A percentile compares a stretch with the other conserved stretches of the same genome.
Evolutionary conservation across 2,329 filamentous ascomycete genomes (phyloP).

Genomic region (Aotearoamyces nothofagi): DNA sequence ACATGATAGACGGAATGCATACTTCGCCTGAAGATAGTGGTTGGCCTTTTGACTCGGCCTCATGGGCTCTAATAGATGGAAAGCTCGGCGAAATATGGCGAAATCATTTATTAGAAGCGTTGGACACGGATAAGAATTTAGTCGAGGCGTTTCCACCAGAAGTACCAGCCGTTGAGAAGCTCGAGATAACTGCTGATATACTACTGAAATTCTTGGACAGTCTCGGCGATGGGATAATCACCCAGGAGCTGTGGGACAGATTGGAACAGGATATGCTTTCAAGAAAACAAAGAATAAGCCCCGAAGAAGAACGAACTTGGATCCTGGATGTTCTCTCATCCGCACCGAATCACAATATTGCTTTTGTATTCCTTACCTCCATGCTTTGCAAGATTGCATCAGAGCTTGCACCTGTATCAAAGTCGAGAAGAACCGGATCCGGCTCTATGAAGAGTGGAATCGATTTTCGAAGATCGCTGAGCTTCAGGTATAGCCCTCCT

Average conservation of each 20-base stretch:
- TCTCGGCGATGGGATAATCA: conserved; percentile 67
- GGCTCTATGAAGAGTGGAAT: conserved; percentile 11
- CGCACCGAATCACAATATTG: conserved; percentile 68
- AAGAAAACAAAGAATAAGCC: conserved; percentile 25
- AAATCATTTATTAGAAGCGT: conserved; percentile 38
- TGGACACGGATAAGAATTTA: conserved; percentile 57
- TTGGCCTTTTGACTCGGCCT: conserved; percentile 37
- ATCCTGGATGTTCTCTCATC: conserved; percentile 62
- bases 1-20: conserved; percentile 39
- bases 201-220: conserved; percentile 61
- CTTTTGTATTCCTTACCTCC: conserved; percentile 74
- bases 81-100: conserved; percentile 17
- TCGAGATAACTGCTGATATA: conserved; percentile 60
- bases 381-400: conserved; percentile 49
- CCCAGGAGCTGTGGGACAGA: conserved; percentile 51
- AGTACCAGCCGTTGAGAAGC: conserved; percentile 45
- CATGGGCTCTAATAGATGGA: conserved; percentile 20
- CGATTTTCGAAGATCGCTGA: conserved; percentile 12
- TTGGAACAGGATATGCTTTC: conserved; percentile 42
- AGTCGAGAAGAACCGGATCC: conserved; percentile 4
- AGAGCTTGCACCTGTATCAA: conserved; percentile 30
- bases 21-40: conserved; percentile 35
- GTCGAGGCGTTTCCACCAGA: conserved; percentile 46
- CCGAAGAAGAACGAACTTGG: conserved; percentile 40
- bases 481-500: conserved; percentile 12